phyloP scores from a whole-genome alignment of 169 alveolate species.

The Cystoisospora suis region DNA sequence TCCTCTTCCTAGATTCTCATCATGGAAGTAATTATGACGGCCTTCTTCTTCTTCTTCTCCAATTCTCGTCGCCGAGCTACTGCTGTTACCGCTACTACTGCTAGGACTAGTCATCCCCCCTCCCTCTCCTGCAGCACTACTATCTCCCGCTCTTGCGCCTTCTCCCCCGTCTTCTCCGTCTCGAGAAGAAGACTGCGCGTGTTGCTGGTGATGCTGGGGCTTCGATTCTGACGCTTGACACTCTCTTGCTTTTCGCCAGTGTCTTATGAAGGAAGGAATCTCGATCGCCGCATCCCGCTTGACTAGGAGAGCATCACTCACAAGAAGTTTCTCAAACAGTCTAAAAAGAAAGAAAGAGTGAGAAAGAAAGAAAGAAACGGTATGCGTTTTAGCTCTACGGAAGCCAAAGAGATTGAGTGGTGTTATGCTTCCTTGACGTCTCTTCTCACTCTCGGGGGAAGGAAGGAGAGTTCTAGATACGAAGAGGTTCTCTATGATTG shows the following conservation, averaged over 20 bases:
- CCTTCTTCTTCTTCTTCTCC: background rate
- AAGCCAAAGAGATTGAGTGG: background rate
- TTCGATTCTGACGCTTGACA: no score
- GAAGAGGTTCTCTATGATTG: no score
- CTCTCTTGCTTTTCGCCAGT: slow-evolving; percentile 5
- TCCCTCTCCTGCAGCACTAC: background rate
- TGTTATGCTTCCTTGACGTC: no score
- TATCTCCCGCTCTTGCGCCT: no score
- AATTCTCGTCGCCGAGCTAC: background rate
- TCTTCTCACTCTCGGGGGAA: no score
- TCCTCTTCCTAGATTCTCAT: no score
- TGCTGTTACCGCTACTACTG: background rate
- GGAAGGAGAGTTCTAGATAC: no score
- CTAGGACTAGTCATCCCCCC: background rate
- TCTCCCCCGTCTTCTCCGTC: no score
- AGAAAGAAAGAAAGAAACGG: background rate
- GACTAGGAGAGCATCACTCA: slow-evolving; percentile 2
- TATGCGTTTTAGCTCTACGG: background rate
- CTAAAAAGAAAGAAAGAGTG: background rate
- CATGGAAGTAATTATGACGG: no score
- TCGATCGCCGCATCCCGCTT: slow-evolving; percentile 13
- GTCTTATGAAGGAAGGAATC: background rate
- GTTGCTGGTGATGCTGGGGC: no score
- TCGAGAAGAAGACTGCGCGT: no score
- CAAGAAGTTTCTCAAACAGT: background rate